Evolutionary conservation across 2,329 filamentous ascomycete species (phyloP), one percentile per base, ranked within the genome.

Genomic region (Penicillium sp.): DNA sequence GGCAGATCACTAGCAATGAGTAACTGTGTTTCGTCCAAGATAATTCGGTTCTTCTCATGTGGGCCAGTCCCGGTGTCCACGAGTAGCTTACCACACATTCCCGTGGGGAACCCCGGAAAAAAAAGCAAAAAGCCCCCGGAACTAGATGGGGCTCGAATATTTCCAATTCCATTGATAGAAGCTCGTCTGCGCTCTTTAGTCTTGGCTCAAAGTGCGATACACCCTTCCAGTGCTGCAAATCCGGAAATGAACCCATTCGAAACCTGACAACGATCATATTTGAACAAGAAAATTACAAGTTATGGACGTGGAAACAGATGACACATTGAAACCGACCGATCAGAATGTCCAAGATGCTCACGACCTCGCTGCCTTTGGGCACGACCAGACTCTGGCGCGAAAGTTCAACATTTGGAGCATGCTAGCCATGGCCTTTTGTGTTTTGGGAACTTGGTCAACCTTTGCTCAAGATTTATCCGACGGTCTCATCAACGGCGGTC

Each of bases 331-430:
- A 47, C 54, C 52, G 16, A 60, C 54, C 53, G 64, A 71, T 46
- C 65, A 71, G 51, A 61, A 52, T 47, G 60, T 61, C 21, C 66
- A 72, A 56, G 73, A 76, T 72, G 74, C 71, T 31, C 64, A 64
- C 48, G 69, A 72, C 46, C 67, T 76, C 50, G 72, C 70, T 2
- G 67, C 65, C 16, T 64, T 76, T 48, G 74, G 74, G 55, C 74
- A 76, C 54, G 65, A 69, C 57, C 71, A 76, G 62, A 69, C 66
- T 44, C 65, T 77, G 3, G 63, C 65, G 7, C 71, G 74, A 24
- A 75, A 82, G 58, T 84, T 84, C 65, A 75, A 74, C 59, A 64
- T 77, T 10, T 78, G 75, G 76, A 82, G 79, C 64, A 82, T 84
- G 79, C 70, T 84, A 12, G 76, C 79, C 15, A 72, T 84, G 21